phyloP scores from a whole-genome alignment of 2,329 filamentous ascomycete species.

The Neopestalotiopsis sp. region DNA sequence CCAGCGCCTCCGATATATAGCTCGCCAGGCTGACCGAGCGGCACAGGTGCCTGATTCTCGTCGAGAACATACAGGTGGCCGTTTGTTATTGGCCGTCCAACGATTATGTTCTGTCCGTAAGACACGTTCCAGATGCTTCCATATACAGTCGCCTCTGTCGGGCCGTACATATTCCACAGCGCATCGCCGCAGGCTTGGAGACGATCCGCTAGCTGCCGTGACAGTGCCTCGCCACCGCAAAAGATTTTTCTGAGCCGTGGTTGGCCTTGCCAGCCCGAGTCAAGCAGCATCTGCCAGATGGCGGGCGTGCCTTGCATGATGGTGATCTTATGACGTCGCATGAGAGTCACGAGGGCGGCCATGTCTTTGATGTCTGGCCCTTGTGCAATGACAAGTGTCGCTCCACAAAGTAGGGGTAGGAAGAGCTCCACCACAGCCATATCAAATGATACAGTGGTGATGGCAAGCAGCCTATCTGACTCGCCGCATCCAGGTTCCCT shows the following conservation, averaged over 20 bases:
- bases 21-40: slow-evolving; percentile 41
- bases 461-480: slow-evolving; percentile 30
- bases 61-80: slow-evolving; percentile 46
- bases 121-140: slow-evolving; percentile 31
- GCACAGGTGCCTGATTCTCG: slow-evolving; percentile 38
- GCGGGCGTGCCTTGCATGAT: slow-evolving; percentile 42
- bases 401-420: slow-evolving; percentile 37
- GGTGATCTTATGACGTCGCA: slow-evolving; percentile 37
- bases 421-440: slow-evolving; percentile 40
- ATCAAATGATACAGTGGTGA: slow-evolving; percentile 38
- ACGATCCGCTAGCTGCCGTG: slow-evolving; percentile 32
- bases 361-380: slow-evolving; percentile 35
- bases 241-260: slow-evolving; percentile 29
- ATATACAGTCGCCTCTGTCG: slow-evolving; percentile 33
- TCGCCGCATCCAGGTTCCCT: slow-evolving; percentile 30
- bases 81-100: slow-evolving; percentile 37
- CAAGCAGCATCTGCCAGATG: slow-evolving; percentile 37
- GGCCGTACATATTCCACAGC: slow-evolving; percentile 36
- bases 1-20: slow-evolving; percentile 38
- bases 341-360: slow-evolving; percentile 35
- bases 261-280: slow-evolving; percentile 28
- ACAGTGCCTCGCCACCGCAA: slow-evolving; percentile 33
- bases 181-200: slow-evolving; percentile 33
- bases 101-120: slow-evolving; percentile 26
- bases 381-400: slow-evolving; percentile 37